Base-by-base conservation (phyloP, 2,329 filamentous ascomycete genomes). In the Phaeosphaeriaceae sp. region DNA sequence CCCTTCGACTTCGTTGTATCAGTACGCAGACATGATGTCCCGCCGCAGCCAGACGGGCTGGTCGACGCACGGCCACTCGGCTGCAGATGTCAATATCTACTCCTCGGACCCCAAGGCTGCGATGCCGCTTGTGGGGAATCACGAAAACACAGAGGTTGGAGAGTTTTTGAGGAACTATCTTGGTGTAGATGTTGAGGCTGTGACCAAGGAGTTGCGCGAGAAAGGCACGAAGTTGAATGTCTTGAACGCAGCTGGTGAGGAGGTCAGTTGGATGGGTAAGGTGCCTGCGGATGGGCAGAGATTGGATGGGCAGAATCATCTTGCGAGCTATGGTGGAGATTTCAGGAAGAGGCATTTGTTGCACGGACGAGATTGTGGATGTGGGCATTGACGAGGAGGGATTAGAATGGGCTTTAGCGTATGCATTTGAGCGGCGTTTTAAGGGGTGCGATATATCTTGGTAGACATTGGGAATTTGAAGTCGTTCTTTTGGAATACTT, bases 61-160 rank as follows among this genome's bases (percentile, higher is more conserved):
- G 95, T 89, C 87, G 63, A 97, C 93, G 0, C 94, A 97, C 76
- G 95, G 95, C 25, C 95, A 99, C 80, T 71, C 72, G 73, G 95
- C 90, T 51, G 93, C 95, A 7, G 95, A 99, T 74, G 95, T 99
- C 49, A 99, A 99, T 77, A 92, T 99, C 66, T 99, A 98, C 80
- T 90, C 91, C 52, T 93, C 91, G 0, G 88, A 91, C 3, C 83
- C 86, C 0, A 83, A 86, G 40, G 80, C 82, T 27, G 86, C 89
- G 0, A 84, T 86, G 45, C 82, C 84, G 15, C 83, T 97, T 7
- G 81, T 86, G 2, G 94, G 94, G 7, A 98, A 98, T 76, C 89
- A 96, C 54, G 95, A 99, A 82, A 99, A 99, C 75, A 98, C 89
- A 0, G 93, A 98, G 24, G 85, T 99, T 1, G 95, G 95, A 33